phyloP scores from a whole-genome alignment of 768 basidiomycete genomes.

The Ephemerocybe angulata region DNA sequence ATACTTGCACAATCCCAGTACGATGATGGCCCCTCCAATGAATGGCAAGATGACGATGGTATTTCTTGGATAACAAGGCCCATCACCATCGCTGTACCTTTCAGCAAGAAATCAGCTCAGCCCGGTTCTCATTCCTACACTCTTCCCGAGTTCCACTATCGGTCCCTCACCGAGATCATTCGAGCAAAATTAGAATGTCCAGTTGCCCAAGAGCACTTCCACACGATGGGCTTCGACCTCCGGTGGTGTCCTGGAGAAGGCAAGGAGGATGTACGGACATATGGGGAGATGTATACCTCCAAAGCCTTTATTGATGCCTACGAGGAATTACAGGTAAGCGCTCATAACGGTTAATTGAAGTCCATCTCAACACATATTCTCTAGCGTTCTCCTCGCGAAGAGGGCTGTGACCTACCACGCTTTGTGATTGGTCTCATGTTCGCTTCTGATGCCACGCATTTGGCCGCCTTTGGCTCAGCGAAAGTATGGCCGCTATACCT shows the following conservation, averaged over 20 bases:
- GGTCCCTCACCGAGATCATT: not conserved
- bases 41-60: not conserved
- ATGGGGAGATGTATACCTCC: slow-evolving; percentile 17
- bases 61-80: not conserved
- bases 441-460: slow-evolving; percentile 30
- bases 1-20: not conserved
- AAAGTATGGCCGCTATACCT: slow-evolving; percentile 32
- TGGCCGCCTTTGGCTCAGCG: slow-evolving; percentile 31
- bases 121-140: not conserved
- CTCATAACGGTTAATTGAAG: not conserved
- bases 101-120: not conserved
- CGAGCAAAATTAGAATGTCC: not conserved
- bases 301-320: slow-evolving; percentile 18
- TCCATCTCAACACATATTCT: not conserved
- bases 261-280: slow-evolving; percentile 9
- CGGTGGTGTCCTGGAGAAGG: slow-evolving; percentile 3
- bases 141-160: not conserved
- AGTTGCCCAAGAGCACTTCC: slow-evolving; percentile 1
- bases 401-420: slow-evolving; percentile 13
- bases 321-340: not conserved
- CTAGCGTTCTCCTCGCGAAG: not conserved
- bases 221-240: slow-evolving; percentile 12
- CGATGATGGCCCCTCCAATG: not conserved
- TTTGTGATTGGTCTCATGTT: slow-evolving; percentile 25
- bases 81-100: not conserved